phyloP scores from a whole-genome alignment of 2,329 filamentous ascomycete species.

The Trichoderma aggressivum region DNA sequence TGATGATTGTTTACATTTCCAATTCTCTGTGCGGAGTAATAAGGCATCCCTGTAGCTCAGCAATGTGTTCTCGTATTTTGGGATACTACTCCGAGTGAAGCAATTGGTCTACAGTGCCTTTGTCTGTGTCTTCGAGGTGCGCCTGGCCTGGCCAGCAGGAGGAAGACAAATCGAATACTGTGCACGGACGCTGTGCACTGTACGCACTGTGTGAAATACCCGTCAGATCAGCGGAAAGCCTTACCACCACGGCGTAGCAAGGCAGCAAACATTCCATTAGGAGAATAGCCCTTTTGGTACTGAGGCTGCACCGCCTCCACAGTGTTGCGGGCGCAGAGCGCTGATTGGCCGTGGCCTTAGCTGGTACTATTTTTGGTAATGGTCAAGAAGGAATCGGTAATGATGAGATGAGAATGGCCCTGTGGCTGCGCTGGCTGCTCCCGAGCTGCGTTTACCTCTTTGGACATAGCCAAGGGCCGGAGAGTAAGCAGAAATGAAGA shows the following conservation, averaged over 20 bases:
- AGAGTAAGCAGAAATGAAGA: conserved; percentile 1
- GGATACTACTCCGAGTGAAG: background rate
- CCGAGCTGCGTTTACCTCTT: background rate
- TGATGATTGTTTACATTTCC: background rate
- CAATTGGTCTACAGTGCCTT: background rate
- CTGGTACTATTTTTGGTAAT: conserved; percentile 17
- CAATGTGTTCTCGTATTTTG: background rate
- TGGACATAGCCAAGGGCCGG: background rate
- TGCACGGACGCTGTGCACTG: background rate
- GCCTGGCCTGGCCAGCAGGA: too few relatives aligned
- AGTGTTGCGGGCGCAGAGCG: background rate
- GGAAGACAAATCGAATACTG: background rate
- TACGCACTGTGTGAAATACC: background rate
- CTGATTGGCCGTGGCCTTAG: background rate
- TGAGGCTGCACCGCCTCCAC: conserved; percentile 18
- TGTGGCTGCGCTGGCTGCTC: conserved; percentile 12
- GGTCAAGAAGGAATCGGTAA: conserved; percentile 3
- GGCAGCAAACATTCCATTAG: background rate
- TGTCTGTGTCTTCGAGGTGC: background rate
- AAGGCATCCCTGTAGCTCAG: background rate
- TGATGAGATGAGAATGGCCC: conserved; percentile 14
- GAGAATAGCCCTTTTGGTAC: background rate
- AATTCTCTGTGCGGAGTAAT: background rate
- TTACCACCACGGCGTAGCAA: conserved; percentile 5
- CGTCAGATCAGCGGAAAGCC: conserved; percentile 9